Percentiles rank a stretch among this genome's conserved stretches.
Conservation (phyloP, 805 yeast species). For the Saccharomycopsis selenospora region DNA sequence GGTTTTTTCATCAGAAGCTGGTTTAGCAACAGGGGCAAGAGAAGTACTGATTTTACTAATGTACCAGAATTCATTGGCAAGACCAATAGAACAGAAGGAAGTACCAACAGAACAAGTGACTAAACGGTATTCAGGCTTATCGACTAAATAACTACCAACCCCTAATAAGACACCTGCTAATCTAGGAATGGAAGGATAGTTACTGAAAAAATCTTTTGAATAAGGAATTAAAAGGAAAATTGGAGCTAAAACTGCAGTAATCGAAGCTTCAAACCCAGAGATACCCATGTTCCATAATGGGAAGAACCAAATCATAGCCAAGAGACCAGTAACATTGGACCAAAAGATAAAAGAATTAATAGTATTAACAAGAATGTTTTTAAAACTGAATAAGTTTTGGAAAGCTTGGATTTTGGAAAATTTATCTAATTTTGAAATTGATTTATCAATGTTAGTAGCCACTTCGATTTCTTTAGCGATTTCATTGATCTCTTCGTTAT, state of each 20-base stretch:
- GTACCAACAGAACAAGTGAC: slow-evolving; percentile 59
- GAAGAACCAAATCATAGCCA: slow-evolving; percentile 90
- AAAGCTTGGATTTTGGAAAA: slow-evolving; percentile 13
- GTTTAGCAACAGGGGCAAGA: slow-evolving; percentile 20
- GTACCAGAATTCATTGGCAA: slow-evolving; percentile 46
- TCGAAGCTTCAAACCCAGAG: slow-evolving; percentile 82
- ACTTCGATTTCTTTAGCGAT: slow-evolving; percentile 24
- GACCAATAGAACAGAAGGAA: slow-evolving; percentile 51
- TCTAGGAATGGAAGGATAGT: slow-evolving; percentile 48
- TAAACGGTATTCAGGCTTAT: slow-evolving; percentile 64
- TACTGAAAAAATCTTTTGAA: slow-evolving; percentile 33
- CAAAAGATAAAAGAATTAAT: slow-evolving; percentile 75
- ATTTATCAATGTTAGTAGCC: slow-evolving; percentile 18
- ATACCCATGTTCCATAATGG: slow-evolving; percentile 98
- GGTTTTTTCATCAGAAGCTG: background rate
- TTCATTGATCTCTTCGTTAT: slow-evolving; percentile 24
- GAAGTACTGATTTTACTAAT: slow-evolving; percentile 32
- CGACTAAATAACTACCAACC: slow-evolving; percentile 65
- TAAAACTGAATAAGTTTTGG: slow-evolving; percentile 22
- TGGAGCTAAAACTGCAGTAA: slow-evolving; percentile 54
- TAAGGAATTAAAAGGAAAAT: slow-evolving; percentile 42
- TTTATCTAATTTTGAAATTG: slow-evolving; percentile 23
- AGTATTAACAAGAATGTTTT: slow-evolving; percentile 38
- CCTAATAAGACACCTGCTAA: slow-evolving; percentile 53
- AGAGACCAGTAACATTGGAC: slow-evolving; percentile 75